These are phyloP conservation scores for Wakefieldia striispora DNA, from an alignment of 768 basidiomycete genomes.

Conservation along the genomic window DNA sequence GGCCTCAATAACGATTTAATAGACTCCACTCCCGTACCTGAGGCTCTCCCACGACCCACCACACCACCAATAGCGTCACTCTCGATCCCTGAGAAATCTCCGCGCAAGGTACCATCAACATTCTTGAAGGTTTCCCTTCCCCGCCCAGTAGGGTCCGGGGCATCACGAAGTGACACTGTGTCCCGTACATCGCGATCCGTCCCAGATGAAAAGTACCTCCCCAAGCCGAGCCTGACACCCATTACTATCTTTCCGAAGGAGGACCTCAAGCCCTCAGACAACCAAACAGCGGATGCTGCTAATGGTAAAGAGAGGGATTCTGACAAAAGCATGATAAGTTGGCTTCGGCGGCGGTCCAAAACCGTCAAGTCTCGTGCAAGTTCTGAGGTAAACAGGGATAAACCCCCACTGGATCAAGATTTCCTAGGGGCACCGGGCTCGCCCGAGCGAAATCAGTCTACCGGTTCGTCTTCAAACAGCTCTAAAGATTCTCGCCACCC, in stretches of 20 bases:
- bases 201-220: constrained; percentile 22
- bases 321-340: constrained; percentile 37
- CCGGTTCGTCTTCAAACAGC: constrained; percentile 20
- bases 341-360: constrained; percentile 30
- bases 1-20: constrained; percentile 33
- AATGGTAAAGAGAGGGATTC: constrained; percentile 36
- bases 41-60: constrained; percentile 11
- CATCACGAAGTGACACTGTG: constrained; percentile 17
- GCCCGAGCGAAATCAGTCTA: constrained; percentile 23
- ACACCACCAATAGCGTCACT: constrained; percentile 25
- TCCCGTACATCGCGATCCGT: constrained; percentile 24
- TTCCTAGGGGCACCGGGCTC: constrained; percentile 10
- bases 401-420: constrained; percentile 14
- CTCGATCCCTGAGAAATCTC: constrained; percentile 17
- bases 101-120: constrained; percentile 22
- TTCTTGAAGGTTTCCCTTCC: constrained; percentile 16
- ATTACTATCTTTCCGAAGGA: constrained; percentile 19
- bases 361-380: constrained; percentile 20
- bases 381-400: constrained; percentile 18
- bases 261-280: constrained; percentile 24
- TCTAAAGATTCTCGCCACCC: constrained; percentile 25
- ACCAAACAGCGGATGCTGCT: constrained; percentile 30
- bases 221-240: constrained; percentile 12
- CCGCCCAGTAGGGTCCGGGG: constrained; percentile 14
- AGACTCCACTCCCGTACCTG: constrained; percentile 16